Conservation (phyloP, 2,329 filamentous ascomycete genomes). For the Pseudogymnoascus sp. region DNA sequence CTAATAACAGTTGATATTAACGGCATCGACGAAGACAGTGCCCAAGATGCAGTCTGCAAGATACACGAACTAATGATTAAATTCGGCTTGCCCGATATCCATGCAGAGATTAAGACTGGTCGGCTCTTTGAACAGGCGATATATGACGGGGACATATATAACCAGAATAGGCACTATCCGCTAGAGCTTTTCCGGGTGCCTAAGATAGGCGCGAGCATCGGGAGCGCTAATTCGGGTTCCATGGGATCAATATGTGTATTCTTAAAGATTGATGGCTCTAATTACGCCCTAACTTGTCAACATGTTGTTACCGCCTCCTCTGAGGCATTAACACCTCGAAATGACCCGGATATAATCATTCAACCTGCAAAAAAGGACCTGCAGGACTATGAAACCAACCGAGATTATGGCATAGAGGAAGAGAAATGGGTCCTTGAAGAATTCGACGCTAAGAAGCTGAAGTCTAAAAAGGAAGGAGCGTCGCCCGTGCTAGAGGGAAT, state of each 20-base stretch:
- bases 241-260: background rate
- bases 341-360: background rate
- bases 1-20: background rate
- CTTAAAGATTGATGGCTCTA: background rate
- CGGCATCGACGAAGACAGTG: background rate
- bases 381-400: background rate
- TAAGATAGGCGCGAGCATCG: background rate
- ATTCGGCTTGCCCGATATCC: background rate
- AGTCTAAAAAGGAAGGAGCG: too few species aligned
- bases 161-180: background rate
- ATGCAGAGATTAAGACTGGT: background rate
- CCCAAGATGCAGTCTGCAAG: background rate
- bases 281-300: background rate
- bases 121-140: background rate
- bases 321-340: background rate
- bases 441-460: background rate
- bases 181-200: background rate
- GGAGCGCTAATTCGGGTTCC: accelerated
- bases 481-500: background rate
- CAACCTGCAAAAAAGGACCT: background rate
- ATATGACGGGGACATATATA: background rate
- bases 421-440: background rate
- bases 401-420: background rate
- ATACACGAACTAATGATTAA: background rate
- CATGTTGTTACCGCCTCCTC: background rate